Base-by-base conservation (phyloP, 441 rosid species). In the Gossypium aridum region DNA sequence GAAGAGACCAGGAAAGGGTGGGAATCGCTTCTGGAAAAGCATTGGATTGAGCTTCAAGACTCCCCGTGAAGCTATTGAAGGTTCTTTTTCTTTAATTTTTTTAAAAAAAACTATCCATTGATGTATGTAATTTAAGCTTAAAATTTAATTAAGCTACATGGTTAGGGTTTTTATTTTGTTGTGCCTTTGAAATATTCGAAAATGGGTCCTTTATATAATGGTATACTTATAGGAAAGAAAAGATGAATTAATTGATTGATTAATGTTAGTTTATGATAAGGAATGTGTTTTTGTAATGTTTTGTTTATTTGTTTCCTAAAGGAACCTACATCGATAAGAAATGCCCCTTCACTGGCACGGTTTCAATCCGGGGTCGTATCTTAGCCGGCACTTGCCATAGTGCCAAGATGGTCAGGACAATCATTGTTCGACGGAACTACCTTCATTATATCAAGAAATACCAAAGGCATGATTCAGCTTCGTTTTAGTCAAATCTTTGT, bases 391-490 rank as follows among this genome's bases (percentile, higher is more conserved):
- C 88, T 53, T 88, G 95, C 78, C 95, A 90, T 68, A 87, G 89
- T 75, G 93, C 93, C 9, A 92, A 92, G 76, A 92, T 92, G 97
- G 75, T 73, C 51, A 82, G 92, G 82, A 88, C 93, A 45, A 88
- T 90, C 37, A 83, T 90, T 63, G 95, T 90, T 25, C 73, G 93
- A 25, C 73, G 92, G 73, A 86, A 90, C 63, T 85, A 88, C 72
- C 89, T 92, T 53, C 91, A 92, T 76, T 92, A 73, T 77, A 87
- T 92, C 47, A 92, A 89, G 84, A 92, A 92, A 82, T 92, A 92
- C 77, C 97, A 89, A 72, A 57, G 63, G 63, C 31, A 57, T 22
- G 63, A 22, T 57, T 3, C 31, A 31, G 37, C 37, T 31, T 31
- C 7, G 37, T 31, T 31, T 31, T 31, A 31, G 7, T 31, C 37